These are phyloP conservation scores for Begonia loranthoides DNA, from an alignment of 306 rosid genomes.

Conservation along the genomic window DNA sequence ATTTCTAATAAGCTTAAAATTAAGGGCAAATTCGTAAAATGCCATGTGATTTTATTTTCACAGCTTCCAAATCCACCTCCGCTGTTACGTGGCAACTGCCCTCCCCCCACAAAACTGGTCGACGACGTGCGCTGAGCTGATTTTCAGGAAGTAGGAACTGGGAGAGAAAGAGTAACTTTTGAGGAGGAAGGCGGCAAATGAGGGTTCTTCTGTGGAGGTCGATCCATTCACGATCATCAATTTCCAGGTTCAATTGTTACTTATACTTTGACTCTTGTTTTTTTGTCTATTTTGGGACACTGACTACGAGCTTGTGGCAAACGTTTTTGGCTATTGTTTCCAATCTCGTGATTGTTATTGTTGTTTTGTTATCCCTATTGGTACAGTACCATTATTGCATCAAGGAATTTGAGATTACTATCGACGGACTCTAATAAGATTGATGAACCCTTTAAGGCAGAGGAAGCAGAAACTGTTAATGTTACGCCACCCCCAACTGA, in stretches of 20 bases:
- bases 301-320: too few relatives aligned
- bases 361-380: conserved; percentile 8
- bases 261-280: not conserved
- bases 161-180: too few relatives aligned
- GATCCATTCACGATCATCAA: conserved; percentile 48
- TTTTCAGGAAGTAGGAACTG: too few relatives aligned
- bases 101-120: too few relatives aligned
- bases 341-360: not conserved
- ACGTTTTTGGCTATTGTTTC: not conserved
- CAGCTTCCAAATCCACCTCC: too few relatives aligned
- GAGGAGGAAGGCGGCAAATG: conserved; percentile 20
- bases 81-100: too few relatives aligned
- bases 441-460: conserved; percentile 71
- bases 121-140: too few relatives aligned
- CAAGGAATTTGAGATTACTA: conserved; percentile 36
- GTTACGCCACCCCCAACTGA: conserved; percentile 74
- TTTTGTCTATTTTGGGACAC: not conserved
- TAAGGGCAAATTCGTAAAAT: too few relatives aligned
- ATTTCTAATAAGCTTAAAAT: too few relatives aligned
- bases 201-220: conserved; percentile 50
- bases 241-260: conserved; percentile 25
- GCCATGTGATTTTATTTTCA: too few relatives aligned
- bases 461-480: conserved; percentile 81
- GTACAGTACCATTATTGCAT: conserved; percentile 30
- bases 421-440: conserved; percentile 50